Percentiles rank a stretch among this genome's conserved stretches.
These are phyloP conservation scores for Pholiota conissans DNA, from an alignment of 768 basidiomycete species.

Conservation along the genomic window DNA sequence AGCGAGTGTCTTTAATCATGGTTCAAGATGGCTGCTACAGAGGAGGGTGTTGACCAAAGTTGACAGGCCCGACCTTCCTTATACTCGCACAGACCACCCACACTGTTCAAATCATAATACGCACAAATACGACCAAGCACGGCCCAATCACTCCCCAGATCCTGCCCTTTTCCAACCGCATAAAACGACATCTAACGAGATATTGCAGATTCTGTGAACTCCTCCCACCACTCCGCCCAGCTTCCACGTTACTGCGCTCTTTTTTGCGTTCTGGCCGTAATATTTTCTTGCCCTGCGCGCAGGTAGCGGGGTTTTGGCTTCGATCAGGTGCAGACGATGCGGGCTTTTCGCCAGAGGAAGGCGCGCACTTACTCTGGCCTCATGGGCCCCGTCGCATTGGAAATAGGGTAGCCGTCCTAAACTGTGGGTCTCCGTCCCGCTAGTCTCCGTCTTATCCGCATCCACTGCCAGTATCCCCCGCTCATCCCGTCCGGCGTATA, in stretches of 20 bases:
- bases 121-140: constrained; percentile 18
- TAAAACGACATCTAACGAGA: neutral
- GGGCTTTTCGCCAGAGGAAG: constrained; percentile 40
- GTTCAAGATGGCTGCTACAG: constrained; percentile 31
- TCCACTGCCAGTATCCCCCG: neutral
- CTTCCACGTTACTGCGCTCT: neutral
- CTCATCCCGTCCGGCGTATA: neutral
- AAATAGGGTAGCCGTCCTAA: constrained; percentile 6
- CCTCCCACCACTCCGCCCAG: neutral
- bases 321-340: constrained; percentile 24
- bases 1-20: constrained; percentile 44
- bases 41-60: constrained; percentile 49
- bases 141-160: neutral
- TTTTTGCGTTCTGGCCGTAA: neutral
- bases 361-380: constrained; percentile 25
- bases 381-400: constrained; percentile 15
- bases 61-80: constrained; percentile 48
- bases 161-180: neutral
- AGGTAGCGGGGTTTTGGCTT: neutral
- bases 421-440: neutral
- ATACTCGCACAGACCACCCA: constrained; percentile 42
- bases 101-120: constrained; percentile 10
- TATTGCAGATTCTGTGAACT: neutral
- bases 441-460: neutral
- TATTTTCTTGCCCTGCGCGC: neutral